These are phyloP conservation scores for Pichia californica DNA, from an alignment of 805 yeast species.

Conservation along the genomic window DNA sequence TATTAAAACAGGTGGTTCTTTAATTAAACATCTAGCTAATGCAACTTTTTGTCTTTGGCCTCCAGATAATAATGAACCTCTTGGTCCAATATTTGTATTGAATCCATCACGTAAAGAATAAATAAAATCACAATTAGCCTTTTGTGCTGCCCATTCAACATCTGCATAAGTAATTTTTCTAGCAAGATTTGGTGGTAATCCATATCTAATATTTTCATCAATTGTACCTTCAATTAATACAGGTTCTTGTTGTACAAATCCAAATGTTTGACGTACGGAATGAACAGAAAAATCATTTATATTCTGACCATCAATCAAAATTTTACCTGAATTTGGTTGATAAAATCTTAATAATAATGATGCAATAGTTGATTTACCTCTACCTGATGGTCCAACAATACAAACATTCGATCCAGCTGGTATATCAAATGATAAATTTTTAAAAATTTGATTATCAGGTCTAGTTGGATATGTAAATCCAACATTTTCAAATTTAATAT, in stretches of 20 bases:
- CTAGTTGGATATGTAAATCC: constrained; percentile 82
- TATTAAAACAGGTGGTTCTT: constrained; percentile 56
- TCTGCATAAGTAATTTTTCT: constrained; percentile 58
- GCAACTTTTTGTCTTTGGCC: constrained; percentile 77
- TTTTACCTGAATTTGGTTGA: constrained; percentile 66
- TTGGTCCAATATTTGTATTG: constrained; percentile 78
- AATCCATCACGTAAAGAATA: constrained; percentile 73
- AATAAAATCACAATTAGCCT: constrained; percentile 76
- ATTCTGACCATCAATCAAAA: constrained; percentile 61
- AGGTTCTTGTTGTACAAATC: constrained; percentile 92
- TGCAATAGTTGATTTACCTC: constrained; percentile 89
- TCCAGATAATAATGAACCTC: constrained; percentile 60
- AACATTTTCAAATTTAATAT: constrained; percentile 62
- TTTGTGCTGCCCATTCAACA: constrained; percentile 54
- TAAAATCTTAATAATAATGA: constrained; percentile 77
- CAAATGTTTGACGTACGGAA: constrained; percentile 65
- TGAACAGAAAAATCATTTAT: constrained; percentile 68
- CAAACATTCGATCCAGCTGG: constrained; percentile 83
- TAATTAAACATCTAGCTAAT: constrained; percentile 66
- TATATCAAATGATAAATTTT: constrained; percentile 55
- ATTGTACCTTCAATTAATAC: constrained; percentile 81
- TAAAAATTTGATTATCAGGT: constrained; percentile 61
- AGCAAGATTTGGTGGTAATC: constrained; percentile 35
- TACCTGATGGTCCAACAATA: constrained; percentile 92
- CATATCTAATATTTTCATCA: constrained; percentile 81